These are phyloP conservation scores for Periglandula ipomoeae DNA, from an alignment of 2,329 filamentous ascomycete genomes.

Conservation along the genomic window DNA sequence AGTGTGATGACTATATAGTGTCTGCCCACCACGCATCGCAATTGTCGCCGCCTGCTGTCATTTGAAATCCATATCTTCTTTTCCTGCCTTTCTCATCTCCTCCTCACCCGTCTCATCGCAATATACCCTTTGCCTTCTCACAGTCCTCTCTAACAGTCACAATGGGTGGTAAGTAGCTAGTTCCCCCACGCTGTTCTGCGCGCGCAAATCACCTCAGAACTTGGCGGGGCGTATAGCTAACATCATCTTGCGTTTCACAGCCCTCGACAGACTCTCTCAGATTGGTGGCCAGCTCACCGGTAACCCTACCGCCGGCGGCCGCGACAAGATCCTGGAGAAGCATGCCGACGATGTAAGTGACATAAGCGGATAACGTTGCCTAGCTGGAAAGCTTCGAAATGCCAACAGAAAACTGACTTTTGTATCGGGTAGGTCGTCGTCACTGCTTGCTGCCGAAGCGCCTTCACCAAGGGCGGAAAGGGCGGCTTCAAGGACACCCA, in stretches of 20 bases:
- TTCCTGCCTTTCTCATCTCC: neutral
- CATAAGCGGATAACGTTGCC: too few species aligned
- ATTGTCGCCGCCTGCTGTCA: neutral
- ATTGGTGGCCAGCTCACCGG: constrained; percentile 55
- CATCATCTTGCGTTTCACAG: constrained; percentile 21
- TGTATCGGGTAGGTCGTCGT: constrained; percentile 61
- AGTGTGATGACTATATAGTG: constrained; percentile 4
- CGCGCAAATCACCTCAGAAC: neutral
- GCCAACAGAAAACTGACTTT: constrained; percentile 22
- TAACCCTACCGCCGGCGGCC: constrained; percentile 44
- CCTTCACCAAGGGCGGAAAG: constrained; percentile 87
- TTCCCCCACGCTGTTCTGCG: neutral
- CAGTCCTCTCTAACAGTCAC: constrained; percentile 11
- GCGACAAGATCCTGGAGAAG: constrained; percentile 54
- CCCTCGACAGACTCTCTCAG: constrained; percentile 48
- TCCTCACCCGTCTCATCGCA: neutral
- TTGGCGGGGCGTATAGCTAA: neutral
- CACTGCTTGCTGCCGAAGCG: constrained; percentile 82
- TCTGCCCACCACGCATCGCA: constrained; percentile 5
- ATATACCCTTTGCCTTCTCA: neutral
- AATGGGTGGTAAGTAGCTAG: constrained; percentile 27
- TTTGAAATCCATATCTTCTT: neutral
- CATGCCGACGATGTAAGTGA: constrained; percentile 53
- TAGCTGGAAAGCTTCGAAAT: too few species aligned
- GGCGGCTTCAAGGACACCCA: constrained; percentile 93